phyloP scores from a whole-genome alignment of 2,329 filamentous ascomycete genomes.

The Calonectria pteridis region DNA sequence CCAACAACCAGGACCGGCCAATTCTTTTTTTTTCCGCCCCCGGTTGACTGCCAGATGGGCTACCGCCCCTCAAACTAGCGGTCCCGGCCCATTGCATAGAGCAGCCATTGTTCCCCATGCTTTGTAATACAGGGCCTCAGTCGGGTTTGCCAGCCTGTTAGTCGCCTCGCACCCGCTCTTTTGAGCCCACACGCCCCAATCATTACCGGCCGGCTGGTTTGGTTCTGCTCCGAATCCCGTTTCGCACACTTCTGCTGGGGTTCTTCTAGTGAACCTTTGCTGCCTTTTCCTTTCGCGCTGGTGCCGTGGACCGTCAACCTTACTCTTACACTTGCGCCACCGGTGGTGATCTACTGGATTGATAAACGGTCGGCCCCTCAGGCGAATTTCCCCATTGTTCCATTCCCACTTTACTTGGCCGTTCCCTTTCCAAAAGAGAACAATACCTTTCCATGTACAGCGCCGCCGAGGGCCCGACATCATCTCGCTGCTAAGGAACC shows the following conservation, averaged over 20 bases:
- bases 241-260: slow-evolving; percentile 2
- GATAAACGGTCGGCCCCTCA: not conserved
- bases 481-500: slow-evolving; percentile 6
- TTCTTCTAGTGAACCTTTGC: slow-evolving; percentile 12
- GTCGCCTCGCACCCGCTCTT: slow-evolving; percentile 11
- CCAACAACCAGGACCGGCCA: not conserved
- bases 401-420: not conserved
- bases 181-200: slow-evolving; percentile 18
- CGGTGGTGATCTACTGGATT: not conserved
- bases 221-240: slow-evolving; percentile 19
- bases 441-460: not conserved
- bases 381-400: not conserved
- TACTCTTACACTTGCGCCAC: slow-evolving; percentile 11
- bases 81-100: not conserved
- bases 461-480: not conserved
- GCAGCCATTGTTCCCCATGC: not conserved
- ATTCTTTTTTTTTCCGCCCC: not conserved
- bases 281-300: slow-evolving; percentile 2
- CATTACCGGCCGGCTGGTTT: slow-evolving; percentile 18
- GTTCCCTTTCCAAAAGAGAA: not conserved
- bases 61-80: not conserved
- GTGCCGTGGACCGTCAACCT: not conserved
- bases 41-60: slow-evolving; percentile 4
- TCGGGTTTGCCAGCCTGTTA: slow-evolving; percentile 6
- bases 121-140: slow-evolving; percentile 26